Evolutionary conservation across 495 filamentous ascomycete genomes (phyloP), one percentile per base, ranked within the genome.

Genomic region (Podospora australis): DNA sequence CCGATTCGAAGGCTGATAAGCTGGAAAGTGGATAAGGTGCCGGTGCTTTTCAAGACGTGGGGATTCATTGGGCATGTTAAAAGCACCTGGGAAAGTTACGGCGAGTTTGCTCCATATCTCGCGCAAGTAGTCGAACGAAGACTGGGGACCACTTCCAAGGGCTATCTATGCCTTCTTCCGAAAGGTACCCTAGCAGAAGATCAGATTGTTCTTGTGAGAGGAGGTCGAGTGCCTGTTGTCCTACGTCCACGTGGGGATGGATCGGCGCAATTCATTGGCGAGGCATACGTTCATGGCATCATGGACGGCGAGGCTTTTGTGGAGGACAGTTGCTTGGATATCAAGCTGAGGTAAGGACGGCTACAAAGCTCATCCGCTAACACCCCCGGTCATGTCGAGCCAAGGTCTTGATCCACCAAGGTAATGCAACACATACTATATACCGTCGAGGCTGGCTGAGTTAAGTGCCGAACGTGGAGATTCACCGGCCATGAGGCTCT

Each of bases 81-180:
- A 39, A 42, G 29, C 4, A 48, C 36, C 2, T 48, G 44, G 50
- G 22, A 40, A 11, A 26, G 21, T 8, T 36, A 43, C n/a, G 44
- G 50, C 3, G 26, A 43, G 14, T 52, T 47, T 14, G 2, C 26
- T n/a, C 14, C 23, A 4, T 52, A 46, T 22, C 19, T 41, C 10
- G 16, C 23, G 8, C 42, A 28, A 10, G 22, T 39, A 10, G 32
- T 14, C 19, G 43, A 47, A 1, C 44, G 44, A 11, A 32, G 49
- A 29, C 5, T 52, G 36, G 44, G 43, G 14, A 28, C 34, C 24
- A 29, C 24, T n/a, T n/a, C 34, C 8, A 47, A 39, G 19, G 52
- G 49, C 14, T 39, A 52, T 46, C 52, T 51, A 10, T 46, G 32
- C 26, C 41, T 54, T 39, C 42, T 52, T 42, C 48, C 48, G 9